Conservation (phyloP, 2,329 filamentous ascomycete species). For the Neurospora sp. region DNA sequence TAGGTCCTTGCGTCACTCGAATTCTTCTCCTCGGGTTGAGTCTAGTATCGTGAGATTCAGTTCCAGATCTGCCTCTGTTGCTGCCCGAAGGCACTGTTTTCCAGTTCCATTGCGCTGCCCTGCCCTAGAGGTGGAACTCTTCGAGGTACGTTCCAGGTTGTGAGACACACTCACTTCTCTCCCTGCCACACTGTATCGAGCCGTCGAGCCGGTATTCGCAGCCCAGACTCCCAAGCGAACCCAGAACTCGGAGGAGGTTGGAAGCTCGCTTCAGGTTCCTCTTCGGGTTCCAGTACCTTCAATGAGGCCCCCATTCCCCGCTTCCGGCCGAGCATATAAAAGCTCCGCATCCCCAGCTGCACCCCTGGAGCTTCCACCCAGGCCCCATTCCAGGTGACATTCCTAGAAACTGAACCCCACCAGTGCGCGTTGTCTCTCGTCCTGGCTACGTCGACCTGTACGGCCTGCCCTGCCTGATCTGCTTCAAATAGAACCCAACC, state of each 20-base stretch:
- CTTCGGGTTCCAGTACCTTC: neutral
- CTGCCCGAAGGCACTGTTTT: neutral
- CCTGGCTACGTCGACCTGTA: neutral
- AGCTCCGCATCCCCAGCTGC: neutral
- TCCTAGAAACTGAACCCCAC: neutral
- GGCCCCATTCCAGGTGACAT: neutral
- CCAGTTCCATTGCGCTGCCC: neutral
- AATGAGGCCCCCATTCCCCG: neutral
- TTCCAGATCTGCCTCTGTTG: neutral
- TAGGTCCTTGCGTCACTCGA: neutral
- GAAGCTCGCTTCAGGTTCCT: neutral
- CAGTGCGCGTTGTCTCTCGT: neutral
- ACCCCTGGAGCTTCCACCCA: neutral
- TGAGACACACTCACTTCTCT: neutral
- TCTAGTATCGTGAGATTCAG: neutral
- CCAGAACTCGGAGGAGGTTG: neutral
- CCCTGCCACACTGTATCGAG: neutral
- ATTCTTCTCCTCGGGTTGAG: neutral
- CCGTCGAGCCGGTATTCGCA: neutral
- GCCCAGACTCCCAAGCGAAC: neutral
- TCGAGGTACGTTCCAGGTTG: neutral
- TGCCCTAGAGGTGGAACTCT: neutral
- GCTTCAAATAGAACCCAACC: neutral
- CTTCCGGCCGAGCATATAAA: neutral
- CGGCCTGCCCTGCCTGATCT: neutral